phyloP scores from a whole-genome alignment of 768 basidiomycete genomes.

The Leccinum variicolor region DNA sequence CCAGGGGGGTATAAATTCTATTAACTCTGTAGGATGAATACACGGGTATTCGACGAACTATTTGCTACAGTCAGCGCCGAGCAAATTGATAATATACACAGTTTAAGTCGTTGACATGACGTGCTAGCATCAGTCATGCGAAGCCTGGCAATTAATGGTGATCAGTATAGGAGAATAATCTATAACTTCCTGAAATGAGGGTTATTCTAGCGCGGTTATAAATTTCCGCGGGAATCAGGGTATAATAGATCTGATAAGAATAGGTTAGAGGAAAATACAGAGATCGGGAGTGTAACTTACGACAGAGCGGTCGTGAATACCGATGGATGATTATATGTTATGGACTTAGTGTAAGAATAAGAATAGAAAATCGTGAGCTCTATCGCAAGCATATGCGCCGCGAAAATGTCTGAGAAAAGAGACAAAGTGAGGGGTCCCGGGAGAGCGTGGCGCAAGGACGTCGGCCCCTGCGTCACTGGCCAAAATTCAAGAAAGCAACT shows the following conservation, averaged over 20 bases:
- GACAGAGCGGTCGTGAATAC: neutral
- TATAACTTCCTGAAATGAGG: neutral
- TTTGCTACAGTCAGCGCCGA: conserved; percentile 17
- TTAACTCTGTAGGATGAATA: conserved; percentile 1
- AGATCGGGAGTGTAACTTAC: conserved; percentile 1
- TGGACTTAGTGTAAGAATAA: neutral
- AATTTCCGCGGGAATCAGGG: neutral
- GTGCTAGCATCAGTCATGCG: neutral
- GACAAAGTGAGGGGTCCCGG: neutral
- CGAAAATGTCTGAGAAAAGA: neutral
- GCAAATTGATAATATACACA: neutral
- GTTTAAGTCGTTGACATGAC: neutral
- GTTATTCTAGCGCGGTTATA: neutral
- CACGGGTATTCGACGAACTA: conserved; percentile 4
- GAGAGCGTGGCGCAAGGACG: neutral
- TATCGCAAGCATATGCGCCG: neutral
- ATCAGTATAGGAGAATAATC: neutral
- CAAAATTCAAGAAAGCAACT: neutral
- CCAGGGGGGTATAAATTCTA: neutral
- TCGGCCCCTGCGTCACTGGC: neutral
- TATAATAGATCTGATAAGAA: conserved; percentile 2
- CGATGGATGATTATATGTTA: neutral
- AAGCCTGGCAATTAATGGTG: neutral
- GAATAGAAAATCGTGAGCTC: neutral
- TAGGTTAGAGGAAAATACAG: neutral